A percentile compares a stretch with the other conserved stretches of the same genome.
Conservation (phyloP, 208 protist genomes). For the Trichomonas gallinae region DNA sequence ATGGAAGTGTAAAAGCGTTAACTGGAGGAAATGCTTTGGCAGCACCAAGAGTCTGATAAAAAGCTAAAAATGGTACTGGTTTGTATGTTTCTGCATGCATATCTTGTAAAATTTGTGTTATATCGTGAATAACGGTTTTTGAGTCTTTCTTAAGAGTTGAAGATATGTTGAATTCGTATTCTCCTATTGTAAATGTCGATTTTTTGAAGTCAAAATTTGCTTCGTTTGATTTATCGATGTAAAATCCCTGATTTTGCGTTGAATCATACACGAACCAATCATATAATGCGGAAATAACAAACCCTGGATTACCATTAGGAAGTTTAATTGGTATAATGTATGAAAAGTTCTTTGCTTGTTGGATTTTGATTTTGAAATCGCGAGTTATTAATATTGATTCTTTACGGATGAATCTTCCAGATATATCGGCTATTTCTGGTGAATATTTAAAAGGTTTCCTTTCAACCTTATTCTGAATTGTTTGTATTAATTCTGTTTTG, state of each 20-base stretch:
- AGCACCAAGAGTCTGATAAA: not conserved
- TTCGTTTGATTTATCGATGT: not conserved
- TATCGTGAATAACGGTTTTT: not conserved
- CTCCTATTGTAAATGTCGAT: not conserved
- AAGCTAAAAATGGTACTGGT: not conserved
- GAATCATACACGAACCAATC: not conserved
- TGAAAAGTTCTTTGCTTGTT: not conserved
- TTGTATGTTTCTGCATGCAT: not conserved
- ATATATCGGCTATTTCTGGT: not conserved
- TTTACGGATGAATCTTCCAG: not conserved
- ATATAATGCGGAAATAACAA: not conserved
- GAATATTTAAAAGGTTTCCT: not conserved
- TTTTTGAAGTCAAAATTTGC: not conserved
- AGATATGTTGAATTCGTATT: not conserved
- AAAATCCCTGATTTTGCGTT: not conserved
- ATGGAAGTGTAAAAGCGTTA: not conserved
- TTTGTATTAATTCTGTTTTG: not conserved
- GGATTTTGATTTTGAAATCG: not conserved
- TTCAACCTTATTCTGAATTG: not conserved
- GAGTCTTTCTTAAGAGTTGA: not conserved
- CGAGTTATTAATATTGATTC: not conserved
- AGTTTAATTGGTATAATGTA: not conserved
- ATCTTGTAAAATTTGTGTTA: not conserved
- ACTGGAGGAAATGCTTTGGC: not conserved
- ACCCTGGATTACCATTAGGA: not conserved